A percentile compares a stretch with the other conserved stretches of the same genome.
phyloP scores from a whole-genome alignment of 352 stramenopile genomes.

The Aphanomyces invadans region DNA sequence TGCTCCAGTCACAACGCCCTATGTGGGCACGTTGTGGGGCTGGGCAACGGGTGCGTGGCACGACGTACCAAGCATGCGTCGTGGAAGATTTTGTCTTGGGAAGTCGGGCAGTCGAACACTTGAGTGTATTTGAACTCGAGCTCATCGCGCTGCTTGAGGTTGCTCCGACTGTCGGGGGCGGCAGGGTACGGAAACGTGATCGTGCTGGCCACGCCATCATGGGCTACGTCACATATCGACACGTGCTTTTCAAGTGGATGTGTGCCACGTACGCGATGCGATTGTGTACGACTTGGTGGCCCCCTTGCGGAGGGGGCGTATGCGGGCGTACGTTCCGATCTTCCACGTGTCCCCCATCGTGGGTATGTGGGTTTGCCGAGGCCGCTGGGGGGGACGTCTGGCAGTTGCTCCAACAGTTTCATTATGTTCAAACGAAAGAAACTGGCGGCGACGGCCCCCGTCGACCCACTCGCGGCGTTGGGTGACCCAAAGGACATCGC shows the following conservation, averaged over 20 bases:
- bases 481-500: background rate
- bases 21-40: background rate
- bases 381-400: background rate
- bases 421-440: background rate
- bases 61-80: conserved; percentile 53
- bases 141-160: conserved; percentile 62
- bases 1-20: conserved; percentile 65
- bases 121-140: conserved; percentile 64
- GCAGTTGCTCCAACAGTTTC: background rate
- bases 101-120: conserved; percentile 57
- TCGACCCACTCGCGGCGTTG: background rate
- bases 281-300: conserved; percentile 16
- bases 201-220: conserved; percentile 35
- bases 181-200: conserved; percentile 52
- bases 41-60: no score
- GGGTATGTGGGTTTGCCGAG: conserved; percentile 31
- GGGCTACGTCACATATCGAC: conserved; percentile 28
- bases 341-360: conserved; percentile 39
- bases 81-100: conserved; percentile 65
- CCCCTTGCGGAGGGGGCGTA: conserved; percentile 54
- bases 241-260: no score
- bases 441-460: background rate
- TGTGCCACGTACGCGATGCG: background rate
- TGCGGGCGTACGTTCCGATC: conserved; percentile 64
- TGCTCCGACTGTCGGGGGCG: conserved; percentile 47